phyloP scores from a whole-genome alignment of 768 basidiomycete species.

The Tulasnella sp. region DNA sequence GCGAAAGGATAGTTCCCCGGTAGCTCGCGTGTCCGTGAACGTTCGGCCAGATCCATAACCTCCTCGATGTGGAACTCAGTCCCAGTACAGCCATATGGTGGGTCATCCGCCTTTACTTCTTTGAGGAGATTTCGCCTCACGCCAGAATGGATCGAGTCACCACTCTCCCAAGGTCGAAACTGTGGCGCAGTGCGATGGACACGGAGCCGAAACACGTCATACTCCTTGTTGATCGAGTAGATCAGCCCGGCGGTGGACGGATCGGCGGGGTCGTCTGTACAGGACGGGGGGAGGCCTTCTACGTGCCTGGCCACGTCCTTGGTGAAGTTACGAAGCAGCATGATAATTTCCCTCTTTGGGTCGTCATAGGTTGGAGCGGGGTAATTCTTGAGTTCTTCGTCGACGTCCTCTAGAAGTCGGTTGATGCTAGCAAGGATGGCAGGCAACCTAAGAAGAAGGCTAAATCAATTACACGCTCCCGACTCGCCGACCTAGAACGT shows the following conservation, averaged over 20 bases:
- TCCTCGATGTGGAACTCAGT: slow-evolving; percentile 38
- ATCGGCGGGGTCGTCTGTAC: not conserved
- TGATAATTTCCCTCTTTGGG: slow-evolving; percentile 19
- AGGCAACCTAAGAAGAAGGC: not conserved
- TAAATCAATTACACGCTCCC: not conserved
- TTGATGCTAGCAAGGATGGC: not conserved
- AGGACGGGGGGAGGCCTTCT: slow-evolving; percentile 10
- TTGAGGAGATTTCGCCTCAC: not conserved
- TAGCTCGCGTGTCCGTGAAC: slow-evolving; percentile 66
- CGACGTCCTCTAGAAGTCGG: not conserved
- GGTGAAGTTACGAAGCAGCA: slow-evolving; percentile 15
- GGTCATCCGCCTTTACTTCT: not conserved
- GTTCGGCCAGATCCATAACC: slow-evolving; percentile 30
- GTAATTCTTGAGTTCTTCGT: not conserved
- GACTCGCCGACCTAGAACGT: too few relatives aligned
- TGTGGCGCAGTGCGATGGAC: slow-evolving; percentile 30
- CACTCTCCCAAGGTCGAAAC: slow-evolving; percentile 33
- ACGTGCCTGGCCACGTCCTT: slow-evolving; percentile 16
- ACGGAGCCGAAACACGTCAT: not conserved
- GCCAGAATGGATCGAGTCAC: not conserved
- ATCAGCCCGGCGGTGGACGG: not conserved
- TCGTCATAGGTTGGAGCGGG: slow-evolving; percentile 12
- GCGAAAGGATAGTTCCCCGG: slow-evolving; percentile 60
- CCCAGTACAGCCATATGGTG: slow-evolving; percentile 31
- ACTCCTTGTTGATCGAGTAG: slow-evolving; percentile 9